A percentile compares a stretch with the other conserved stretches of the same genome.
Conservation (phyloP, 352 stramenopile species). For the Phytophthora litchii region DNA sequence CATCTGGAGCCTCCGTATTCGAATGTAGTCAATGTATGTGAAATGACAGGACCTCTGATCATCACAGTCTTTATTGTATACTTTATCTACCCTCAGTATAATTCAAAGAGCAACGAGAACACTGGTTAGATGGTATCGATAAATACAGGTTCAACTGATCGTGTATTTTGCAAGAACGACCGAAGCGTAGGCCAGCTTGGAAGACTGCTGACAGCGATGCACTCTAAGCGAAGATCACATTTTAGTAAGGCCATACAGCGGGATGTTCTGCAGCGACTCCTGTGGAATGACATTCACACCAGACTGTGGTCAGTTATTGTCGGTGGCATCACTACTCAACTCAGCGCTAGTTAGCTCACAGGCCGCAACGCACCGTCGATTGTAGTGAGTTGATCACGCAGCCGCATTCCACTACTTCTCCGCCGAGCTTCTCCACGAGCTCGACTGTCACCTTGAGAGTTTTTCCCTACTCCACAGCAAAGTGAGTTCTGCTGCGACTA, state of each 20-base stretch:
- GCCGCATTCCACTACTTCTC: slow-evolving; percentile 77
- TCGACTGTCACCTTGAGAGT: slow-evolving; percentile 83
- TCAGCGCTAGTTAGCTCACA: not conserved
- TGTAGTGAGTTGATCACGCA: slow-evolving; percentile 76
- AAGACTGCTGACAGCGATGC: not conserved
- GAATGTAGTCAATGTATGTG: not conserved
- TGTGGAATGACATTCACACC: slow-evolving; percentile 16
- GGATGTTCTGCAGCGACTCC: slow-evolving; percentile 55
- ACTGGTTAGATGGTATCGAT: not conserved
- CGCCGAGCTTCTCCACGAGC: slow-evolving; percentile 72
- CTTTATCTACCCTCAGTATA: too few species aligned
- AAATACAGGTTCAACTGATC: slow-evolving; percentile 1
- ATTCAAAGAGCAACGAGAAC: too few species aligned
- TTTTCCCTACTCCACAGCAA: slow-evolving; percentile 51
- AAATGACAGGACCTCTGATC: not conserved
- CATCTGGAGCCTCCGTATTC: slow-evolving; percentile 3
- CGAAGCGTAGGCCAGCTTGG: too few species aligned
- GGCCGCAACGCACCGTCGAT: slow-evolving; percentile 42
- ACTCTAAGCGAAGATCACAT: slow-evolving; percentile 40
- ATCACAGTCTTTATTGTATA: not conserved
- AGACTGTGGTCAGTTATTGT: slow-evolving; percentile 20
- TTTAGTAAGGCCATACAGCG: slow-evolving; percentile 57
- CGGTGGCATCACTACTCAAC: not conserved
- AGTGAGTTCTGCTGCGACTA: slow-evolving; percentile 14
- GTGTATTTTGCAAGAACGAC: not conserved